Evolutionary conservation across 371 early-diverging fungal species (phyloP), one percentile per base, ranked within the genome.

Genomic region (Zychaea mexicana): DNA sequence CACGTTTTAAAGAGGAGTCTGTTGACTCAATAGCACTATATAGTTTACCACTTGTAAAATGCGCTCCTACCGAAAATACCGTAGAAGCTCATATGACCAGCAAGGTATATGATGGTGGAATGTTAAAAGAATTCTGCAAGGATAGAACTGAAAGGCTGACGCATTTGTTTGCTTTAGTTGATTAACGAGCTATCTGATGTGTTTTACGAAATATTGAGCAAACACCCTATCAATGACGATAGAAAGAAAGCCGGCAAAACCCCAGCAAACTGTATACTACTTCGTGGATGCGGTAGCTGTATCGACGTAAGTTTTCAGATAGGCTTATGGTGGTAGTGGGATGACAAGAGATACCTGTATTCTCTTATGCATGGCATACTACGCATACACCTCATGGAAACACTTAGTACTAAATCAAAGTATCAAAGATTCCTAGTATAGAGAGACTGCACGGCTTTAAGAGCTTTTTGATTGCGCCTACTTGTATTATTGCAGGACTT

Each of bases 401-500:
- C n/a, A n/a, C n/a, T n/a, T n/a, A n/a, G n/a, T n/a, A n/a, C n/a
- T n/a, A 8, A 22, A 19, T 22, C 24, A 0, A 45, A 1, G 12
- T 8, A 1, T 12, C 26, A 42, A 52, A 78, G 71, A 67, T 84
- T 4, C 81, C 84, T 0, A 78, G 64, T n/a, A 71, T 83, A 5
- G 60, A 76, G 27, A 53, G 68, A 39, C 57, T 74, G n/a, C 82
- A 84, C 47, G 76, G 73, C 0, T 52, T 82, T 10, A 70, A 69
- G 15, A 71, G 74, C 36, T 83, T 84, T 53, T 56, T 84, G 58
- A 85, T 85, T 58, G 85, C 85, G 12, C 85, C 85, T 1, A 85
- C 85, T 1, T 81, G 85, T 52, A 85, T 85, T 21, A 85, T 85
- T 63, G 82, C 85, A 7, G 85, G 85, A 22, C 60, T 81, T 55